Evolutionary conservation across 805 yeast genomes (phyloP).

Genomic region (Candida oleophila): DNA sequence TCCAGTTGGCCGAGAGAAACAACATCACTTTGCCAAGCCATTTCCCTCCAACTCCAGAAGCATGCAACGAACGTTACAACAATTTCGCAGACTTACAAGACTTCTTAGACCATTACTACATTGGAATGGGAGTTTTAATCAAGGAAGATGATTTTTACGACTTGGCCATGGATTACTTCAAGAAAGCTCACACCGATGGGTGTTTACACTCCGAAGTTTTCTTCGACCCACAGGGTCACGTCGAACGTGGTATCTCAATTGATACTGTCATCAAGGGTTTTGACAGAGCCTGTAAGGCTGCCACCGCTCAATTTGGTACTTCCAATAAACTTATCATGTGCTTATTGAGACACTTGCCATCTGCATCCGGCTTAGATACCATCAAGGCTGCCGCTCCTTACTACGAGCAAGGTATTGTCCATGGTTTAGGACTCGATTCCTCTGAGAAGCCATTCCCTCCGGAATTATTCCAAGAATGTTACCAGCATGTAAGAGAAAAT

Average conservation of each 20-base stretch:
- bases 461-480: conserved; percentile 63
- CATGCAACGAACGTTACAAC: conserved; percentile 56
- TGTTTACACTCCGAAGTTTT: conserved; percentile 72
- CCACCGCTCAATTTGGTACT: conserved; percentile 58
- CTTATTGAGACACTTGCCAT: conserved; percentile 71
- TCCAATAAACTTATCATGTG: conserved; percentile 79
- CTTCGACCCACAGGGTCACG: conserved; percentile 84
- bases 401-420: conserved; percentile 57
- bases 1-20: conserved; percentile 68
- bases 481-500: conserved; percentile 43
- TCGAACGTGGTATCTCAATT: conserved; percentile 60
- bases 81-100: conserved; percentile 71
- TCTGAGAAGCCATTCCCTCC: conserved; percentile 81
- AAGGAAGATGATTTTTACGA: conserved; percentile 72
- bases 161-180: conserved; percentile 72
- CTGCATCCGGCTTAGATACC: conserved; percentile 55
- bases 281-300: conserved; percentile 63
- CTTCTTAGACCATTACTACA: conserved; percentile 74
- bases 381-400: conserved; percentile 52
- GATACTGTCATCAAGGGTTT: conserved; percentile 66
- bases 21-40: conserved; percentile 55
- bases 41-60: conserved; percentile 62
- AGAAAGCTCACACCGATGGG: conserved; percentile 57
- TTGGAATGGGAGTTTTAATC: conserved; percentile 75
- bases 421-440: conserved; percentile 82